Conservation (phyloP, 2,329 filamentous ascomycete genomes). For the Neospermospora avenae region DNA sequence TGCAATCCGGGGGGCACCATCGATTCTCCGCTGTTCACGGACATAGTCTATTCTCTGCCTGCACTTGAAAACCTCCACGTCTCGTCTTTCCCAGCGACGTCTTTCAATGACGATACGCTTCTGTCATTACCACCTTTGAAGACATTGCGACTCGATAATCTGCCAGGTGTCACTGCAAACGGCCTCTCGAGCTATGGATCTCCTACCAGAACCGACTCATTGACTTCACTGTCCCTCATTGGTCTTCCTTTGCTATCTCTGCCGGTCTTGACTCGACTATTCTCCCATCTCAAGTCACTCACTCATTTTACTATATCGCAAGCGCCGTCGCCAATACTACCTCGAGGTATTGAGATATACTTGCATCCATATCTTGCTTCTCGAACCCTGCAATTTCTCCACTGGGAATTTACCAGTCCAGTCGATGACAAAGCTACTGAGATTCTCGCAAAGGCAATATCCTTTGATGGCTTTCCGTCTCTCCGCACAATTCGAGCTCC, state of each 20-base stretch:
- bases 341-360: slow-evolving; percentile 54
- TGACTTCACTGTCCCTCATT: slow-evolving; percentile 52
- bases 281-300: slow-evolving; percentile 52
- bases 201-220: slow-evolving; percentile 42
- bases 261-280: slow-evolving; percentile 53
- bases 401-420: slow-evolving; percentile 56
- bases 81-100: slow-evolving; percentile 51
- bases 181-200: slow-evolving; percentile 58
- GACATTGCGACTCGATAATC: slow-evolving; percentile 52
- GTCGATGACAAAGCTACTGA: slow-evolving; percentile 50
- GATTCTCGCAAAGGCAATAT: slow-evolving; percentile 62
- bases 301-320: slow-evolving; percentile 54
- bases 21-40: slow-evolving; percentile 49
- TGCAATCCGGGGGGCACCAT: slow-evolving; percentile 54
- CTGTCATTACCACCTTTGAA: slow-evolving; percentile 52
- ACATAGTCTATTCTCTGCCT: slow-evolving; percentile 49
- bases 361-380: slow-evolving; percentile 64
- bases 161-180: slow-evolving; percentile 52
- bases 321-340: slow-evolving; percentile 50
- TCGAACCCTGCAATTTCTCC: slow-evolving; percentile 48
- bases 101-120: slow-evolving; percentile 56
- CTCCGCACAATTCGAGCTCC: slow-evolving; percentile 60
- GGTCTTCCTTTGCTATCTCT: slow-evolving; percentile 55
- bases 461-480: slow-evolving; percentile 57
- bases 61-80: slow-evolving; percentile 57